Conservation (phyloP, 176 grass and related monocot genomes). For the Bromus sterilis region DNA sequence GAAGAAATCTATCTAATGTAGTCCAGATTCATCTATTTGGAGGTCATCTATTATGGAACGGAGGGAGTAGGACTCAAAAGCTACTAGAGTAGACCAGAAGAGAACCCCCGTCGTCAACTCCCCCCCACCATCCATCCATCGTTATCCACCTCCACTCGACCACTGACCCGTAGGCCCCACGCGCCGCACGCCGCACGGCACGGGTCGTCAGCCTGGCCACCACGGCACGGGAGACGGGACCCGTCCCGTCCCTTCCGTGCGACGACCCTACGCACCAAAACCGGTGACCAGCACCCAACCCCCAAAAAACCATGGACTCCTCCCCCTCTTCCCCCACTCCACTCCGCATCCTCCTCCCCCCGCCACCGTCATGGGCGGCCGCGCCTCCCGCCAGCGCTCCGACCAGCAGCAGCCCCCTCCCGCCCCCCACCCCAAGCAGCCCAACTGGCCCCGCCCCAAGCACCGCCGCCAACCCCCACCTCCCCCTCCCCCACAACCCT, state of each 20-base stretch:
- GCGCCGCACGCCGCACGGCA: background rate
- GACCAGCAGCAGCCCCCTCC: background rate
- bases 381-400: slow-evolving; percentile 53
- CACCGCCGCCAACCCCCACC: background rate
- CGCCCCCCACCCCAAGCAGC: slow-evolving; percentile 16
- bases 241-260: background rate
- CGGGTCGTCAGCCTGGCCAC: background rate
- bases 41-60: no score
- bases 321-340: background rate
- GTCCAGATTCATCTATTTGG: no score
- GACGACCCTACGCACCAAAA: background rate
- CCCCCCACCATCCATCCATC: background rate
- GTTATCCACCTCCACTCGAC: no score
- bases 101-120: no score
- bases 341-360: background rate
- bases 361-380: slow-evolving; percentile 50
- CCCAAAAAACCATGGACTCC: background rate
- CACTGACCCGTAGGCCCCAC: background rate
- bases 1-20: no score
- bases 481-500: background rate
- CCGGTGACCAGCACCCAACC: background rate
- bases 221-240: background rate
- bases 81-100: no score
- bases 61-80: no score
- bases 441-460: slow-evolving; percentile 4